Evolutionary conservation across 129 eudicot genomes (phyloP).

Genomic region (Oenanthe sinensis): DNA sequence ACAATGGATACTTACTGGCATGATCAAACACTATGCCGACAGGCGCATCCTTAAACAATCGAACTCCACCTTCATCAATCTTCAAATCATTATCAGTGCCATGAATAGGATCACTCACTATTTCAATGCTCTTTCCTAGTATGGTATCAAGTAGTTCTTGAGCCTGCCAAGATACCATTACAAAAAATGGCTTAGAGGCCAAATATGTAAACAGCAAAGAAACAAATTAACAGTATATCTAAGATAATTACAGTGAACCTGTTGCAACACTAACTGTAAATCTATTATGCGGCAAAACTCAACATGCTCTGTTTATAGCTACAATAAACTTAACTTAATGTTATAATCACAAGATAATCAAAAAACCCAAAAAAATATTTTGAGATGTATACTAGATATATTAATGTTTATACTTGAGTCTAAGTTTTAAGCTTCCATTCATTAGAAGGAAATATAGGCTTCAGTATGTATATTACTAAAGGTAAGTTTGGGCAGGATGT

Average conservation of each 20-base stretch:
- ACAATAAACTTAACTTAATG: not conserved
- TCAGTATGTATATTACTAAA: no score
- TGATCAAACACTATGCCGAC: slow-evolving; percentile 71
- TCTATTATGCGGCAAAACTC: not conserved
- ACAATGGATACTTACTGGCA: slow-evolving; percentile 33
- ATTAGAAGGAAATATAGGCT: no score
- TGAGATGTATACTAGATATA: no score
- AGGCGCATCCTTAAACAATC: slow-evolving; percentile 70
- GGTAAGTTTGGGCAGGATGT: no score
- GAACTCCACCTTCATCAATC: slow-evolving; percentile 48
- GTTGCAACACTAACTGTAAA: not conserved
- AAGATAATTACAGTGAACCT: not conserved
- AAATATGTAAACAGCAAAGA: not conserved
- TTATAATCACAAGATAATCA: no score
- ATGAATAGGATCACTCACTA: slow-evolving; percentile 31
- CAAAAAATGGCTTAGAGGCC: not conserved
- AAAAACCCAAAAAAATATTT: no score
- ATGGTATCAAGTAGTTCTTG: slow-evolving; percentile 54
- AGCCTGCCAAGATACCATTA: slow-evolving; percentile 32
- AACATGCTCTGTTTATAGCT: not conserved
- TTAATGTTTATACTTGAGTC: not conserved
- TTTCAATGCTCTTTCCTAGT: slow-evolving; percentile 53
- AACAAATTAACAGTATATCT: not conserved
- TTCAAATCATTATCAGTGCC: slow-evolving; percentile 21
- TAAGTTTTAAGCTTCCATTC: not conserved